phyloP scores from a whole-genome alignment of 73 alveolate species.

The Effrenium voratum region DNA sequence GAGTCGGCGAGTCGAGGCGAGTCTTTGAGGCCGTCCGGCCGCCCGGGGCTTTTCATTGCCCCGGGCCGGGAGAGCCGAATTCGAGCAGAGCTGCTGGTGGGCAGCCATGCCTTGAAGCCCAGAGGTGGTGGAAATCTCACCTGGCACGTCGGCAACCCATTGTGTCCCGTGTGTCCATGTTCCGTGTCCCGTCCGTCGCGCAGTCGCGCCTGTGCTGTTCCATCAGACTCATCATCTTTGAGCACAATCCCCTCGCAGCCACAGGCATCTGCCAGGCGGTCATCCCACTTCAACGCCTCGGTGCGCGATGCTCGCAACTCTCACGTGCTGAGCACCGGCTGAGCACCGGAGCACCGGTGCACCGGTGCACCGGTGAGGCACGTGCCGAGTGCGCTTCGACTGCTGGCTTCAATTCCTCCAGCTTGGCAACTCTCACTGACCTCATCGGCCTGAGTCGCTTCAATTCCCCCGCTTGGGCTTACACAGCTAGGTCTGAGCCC shows the following conservation, averaged over 20 bases:
- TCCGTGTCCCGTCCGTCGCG: neutral
- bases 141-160: no score
- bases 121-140: conserved; percentile 93
- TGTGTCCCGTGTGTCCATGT: no score
- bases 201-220: conserved; percentile 79
- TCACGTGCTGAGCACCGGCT: neutral
- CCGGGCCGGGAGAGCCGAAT: neutral
- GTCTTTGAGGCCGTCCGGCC: no score
- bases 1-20: no score
- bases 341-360: no score
- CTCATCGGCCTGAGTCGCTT: conserved; percentile 62
- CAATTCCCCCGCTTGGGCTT: neutral
- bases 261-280: conserved; percentile 93
- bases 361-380: no score
- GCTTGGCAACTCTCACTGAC: conserved; percentile 87
- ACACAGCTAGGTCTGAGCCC: neutral
- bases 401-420: conserved; percentile 87
- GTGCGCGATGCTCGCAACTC: neutral
- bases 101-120: conserved; percentile 93
- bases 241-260: conserved; percentile 87
- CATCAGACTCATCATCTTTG: conserved; percentile 81
- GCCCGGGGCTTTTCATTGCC: neutral
- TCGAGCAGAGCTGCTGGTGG: conserved; percentile 37
- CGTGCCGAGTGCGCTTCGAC: conserved; percentile 74
- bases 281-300: conserved; percentile 92